A percentile compares a stretch with the other conserved stretches of the same genome.
phyloP scores from a whole-genome alignment of 768 basidiomycete genomes.

The Suillus cothurnatus region DNA sequence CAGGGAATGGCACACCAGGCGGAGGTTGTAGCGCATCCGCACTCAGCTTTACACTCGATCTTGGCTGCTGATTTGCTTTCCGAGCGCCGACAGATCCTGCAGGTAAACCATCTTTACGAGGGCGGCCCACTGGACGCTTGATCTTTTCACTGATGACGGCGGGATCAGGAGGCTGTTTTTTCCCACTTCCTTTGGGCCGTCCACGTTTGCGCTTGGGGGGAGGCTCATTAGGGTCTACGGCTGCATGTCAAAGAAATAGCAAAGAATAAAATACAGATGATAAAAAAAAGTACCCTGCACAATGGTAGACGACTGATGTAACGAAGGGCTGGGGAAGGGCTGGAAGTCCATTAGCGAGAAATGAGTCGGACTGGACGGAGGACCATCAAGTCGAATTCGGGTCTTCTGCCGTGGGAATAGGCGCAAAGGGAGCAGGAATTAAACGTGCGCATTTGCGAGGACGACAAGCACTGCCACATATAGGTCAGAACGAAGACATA shows the following conservation, averaged over 20 bases:
- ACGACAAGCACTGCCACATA: too few species aligned
- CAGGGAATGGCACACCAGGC: conserved; percentile 34
- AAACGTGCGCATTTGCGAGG: conserved; percentile 66
- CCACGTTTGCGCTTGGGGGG: conserved; percentile 70
- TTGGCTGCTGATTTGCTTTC: conserved; percentile 44
- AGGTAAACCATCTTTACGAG: conserved; percentile 80
- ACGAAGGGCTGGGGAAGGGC: conserved; percentile 45
- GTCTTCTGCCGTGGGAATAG: conserved; percentile 43
- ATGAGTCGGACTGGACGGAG: conserved; percentile 59
- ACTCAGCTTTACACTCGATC: conserved; percentile 35
- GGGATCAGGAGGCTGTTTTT: conserved; percentile 54
- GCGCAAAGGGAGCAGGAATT: conserved; percentile 20
- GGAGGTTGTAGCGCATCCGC: conserved; percentile 23
- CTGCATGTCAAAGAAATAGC: conserved; percentile 14
- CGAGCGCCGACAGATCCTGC: conserved; percentile 64
- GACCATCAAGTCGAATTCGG: conserved; percentile 73
- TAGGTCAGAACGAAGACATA: too few species aligned
- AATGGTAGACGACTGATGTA: conserved; percentile 33
- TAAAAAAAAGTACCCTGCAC: conserved; percentile 23
- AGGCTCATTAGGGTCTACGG: conserved; percentile 29
- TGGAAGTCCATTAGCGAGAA: conserved; percentile 69
- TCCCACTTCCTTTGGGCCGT: conserved; percentile 78
- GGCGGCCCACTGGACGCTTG: conserved; percentile 80
- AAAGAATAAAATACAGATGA: conserved; percentile 2
- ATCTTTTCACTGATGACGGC: conserved; percentile 50